phyloP scores from a whole-genome alignment of 1,284 basidiomycete genomes.

The Naganishia liquefaciens region DNA sequence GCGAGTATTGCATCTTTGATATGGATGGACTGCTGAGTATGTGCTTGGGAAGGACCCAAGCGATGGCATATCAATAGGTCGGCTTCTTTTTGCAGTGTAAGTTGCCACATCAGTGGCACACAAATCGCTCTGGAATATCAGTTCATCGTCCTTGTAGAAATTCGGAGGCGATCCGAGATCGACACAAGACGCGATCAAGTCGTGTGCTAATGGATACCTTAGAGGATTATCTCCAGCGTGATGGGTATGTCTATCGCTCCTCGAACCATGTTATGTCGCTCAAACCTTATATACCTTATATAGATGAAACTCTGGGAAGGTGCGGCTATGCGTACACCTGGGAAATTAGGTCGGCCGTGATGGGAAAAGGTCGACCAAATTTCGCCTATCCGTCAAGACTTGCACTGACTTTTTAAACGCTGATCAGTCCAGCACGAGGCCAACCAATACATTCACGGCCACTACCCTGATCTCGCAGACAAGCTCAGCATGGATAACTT shows the following conservation, averaged over 20 bases:
- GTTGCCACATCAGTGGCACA: neutral
- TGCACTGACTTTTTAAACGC: neutral
- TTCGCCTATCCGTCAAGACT: neutral
- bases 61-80: neutral
- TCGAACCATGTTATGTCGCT: neutral
- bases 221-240: slow-evolving; percentile 52
- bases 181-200: neutral
- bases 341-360: slow-evolving; percentile 53
- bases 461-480: slow-evolving; percentile 48
- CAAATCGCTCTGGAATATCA: neutral
- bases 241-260: slow-evolving; percentile 33
- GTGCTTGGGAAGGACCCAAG: neutral
- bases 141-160: slow-evolving; percentile 1
- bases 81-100: slow-evolving; percentile 14
- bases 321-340: slow-evolving; percentile 51
- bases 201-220: neutral
- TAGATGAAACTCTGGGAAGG: slow-evolving; percentile 50
- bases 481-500: slow-evolving; percentile 49
- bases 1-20: slow-evolving; percentile 54
- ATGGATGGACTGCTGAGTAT: slow-evolving; percentile 51
- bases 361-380: slow-evolving; percentile 48
- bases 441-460: slow-evolving; percentile 46
- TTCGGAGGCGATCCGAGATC: slow-evolving; percentile 24
- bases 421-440: slow-evolving; percentile 42
- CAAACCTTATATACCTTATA: slow-evolving; percentile 16